Conservation (phyloP, 2,329 filamentous ascomycete species). For the Diaporthe velutina region DNA sequence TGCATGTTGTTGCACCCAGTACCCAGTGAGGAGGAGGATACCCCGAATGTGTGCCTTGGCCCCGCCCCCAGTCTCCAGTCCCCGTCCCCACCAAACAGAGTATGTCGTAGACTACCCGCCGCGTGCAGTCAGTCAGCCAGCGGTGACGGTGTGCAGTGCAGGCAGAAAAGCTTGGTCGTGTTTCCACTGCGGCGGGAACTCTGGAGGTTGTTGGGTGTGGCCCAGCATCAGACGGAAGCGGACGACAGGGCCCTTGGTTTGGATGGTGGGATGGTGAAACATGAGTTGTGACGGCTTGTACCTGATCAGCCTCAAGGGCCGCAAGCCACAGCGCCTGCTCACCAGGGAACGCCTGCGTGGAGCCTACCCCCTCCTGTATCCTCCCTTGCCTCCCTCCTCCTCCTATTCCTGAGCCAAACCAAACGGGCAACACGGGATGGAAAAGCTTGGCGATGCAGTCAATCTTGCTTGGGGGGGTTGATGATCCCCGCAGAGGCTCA, state of each 20-base stretch:
- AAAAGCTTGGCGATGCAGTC: slow-evolving; percentile 30
- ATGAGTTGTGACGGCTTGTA: slow-evolving; percentile 36
- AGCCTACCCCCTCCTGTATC: neutral
- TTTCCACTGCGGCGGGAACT: slow-evolving; percentile 9
- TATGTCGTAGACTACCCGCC: neutral
- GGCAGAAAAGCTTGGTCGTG: slow-evolving; percentile 18
- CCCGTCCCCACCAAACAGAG: slow-evolving; percentile 20
- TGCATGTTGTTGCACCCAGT: neutral
- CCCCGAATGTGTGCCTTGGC: neutral
- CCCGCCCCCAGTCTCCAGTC: slow-evolving; percentile 23
- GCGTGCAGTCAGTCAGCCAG: neutral
- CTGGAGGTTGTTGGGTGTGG: neutral
- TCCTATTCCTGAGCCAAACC: neutral
- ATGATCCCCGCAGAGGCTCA: slow-evolving; percentile 16
- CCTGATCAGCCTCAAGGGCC: slow-evolving; percentile 37
- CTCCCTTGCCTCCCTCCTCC: neutral
- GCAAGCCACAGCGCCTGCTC: slow-evolving; percentile 8
- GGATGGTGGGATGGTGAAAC: slow-evolving; percentile 32
- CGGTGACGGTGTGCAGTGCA: slow-evolving; percentile 3
- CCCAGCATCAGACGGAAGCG: slow-evolving; percentile 12
- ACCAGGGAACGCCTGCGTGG: neutral
- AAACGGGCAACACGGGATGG: slow-evolving; percentile 4
- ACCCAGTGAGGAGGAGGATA: neutral
- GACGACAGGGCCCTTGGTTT: neutral
- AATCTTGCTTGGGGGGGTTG: slow-evolving; percentile 14